Evolutionary conservation across 345 rosid genomes (phyloP).

Genomic region (Raphanus sativus): DNA sequence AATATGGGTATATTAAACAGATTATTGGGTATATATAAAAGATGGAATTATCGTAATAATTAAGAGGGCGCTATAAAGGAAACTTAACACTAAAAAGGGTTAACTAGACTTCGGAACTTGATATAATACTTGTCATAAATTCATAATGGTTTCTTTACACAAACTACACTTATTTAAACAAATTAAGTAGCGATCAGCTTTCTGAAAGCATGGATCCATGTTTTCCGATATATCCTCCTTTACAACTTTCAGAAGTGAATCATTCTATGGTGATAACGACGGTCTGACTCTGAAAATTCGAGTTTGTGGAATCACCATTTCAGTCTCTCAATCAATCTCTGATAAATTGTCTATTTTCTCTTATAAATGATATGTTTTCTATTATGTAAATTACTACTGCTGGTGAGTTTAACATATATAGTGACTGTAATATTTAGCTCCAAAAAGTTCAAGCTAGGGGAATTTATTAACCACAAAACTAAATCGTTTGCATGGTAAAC

Average conservation of each 20-base stretch:
- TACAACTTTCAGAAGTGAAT: slow-evolving; percentile 19
- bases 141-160: neutral
- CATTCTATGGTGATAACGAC: slow-evolving; percentile 30
- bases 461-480: neutral
- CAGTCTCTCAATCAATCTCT: slow-evolving; percentile 9
- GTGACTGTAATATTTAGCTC: neutral
- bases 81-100: neutral
- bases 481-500: neutral
- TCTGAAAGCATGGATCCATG: slow-evolving; percentile 43
- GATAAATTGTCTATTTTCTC: neutral
- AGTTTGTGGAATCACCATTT: slow-evolving; percentile 26
- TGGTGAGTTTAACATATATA: neutral
- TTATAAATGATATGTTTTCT: neutral
- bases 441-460: neutral
- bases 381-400: neutral
- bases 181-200: slow-evolving; percentile 25
- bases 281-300: slow-evolving; percentile 28
- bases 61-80: neutral
- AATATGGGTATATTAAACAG: neutral
- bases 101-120: slow-evolving; percentile 26
- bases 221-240: slow-evolving; percentile 32
- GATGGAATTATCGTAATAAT: neutral
- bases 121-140: neutral
- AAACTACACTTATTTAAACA: slow-evolving; percentile 17
- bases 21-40: slow-evolving; percentile 2